Evolutionary conservation across 2,329 filamentous ascomycete species (phyloP).

Genomic region (Sclerotinia glacialis): DNA sequence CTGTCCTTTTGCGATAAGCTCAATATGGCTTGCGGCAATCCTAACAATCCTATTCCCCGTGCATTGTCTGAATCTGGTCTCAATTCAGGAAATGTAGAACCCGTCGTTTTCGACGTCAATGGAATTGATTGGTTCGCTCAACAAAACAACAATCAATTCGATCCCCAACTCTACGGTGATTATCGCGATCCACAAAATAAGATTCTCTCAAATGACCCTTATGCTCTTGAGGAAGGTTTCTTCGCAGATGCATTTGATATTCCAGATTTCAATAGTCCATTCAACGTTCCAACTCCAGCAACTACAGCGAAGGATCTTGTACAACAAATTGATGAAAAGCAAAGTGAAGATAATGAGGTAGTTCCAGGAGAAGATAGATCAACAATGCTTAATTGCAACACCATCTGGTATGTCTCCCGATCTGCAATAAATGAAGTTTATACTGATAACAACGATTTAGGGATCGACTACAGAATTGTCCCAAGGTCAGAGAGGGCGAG

Average conservation of each 20-base stretch:
- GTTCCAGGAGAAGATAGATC: slow-evolving; percentile 58
- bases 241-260: slow-evolving; percentile 72
- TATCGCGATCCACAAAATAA: slow-evolving; percentile 90
- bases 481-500: slow-evolving; percentile 83
- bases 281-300: slow-evolving; percentile 56
- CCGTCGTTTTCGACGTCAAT: slow-evolving; percentile 47
- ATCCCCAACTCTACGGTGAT: slow-evolving; percentile 85
- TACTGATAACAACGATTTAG: slow-evolving; percentile 47
- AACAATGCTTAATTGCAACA: slow-evolving; percentile 76
- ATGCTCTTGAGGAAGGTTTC: slow-evolving; percentile 46
- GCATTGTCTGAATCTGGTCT: slow-evolving; percentile 40
- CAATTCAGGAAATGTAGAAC: slow-evolving; percentile 33
- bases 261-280: slow-evolving; percentile 75
- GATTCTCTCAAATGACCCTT: slow-evolving; percentile 60
- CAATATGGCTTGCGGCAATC: slow-evolving; percentile 54
- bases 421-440: background rate
- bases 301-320: slow-evolving; percentile 66
- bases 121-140: slow-evolving; percentile 72
- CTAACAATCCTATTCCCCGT: slow-evolving; percentile 51
- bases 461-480: slow-evolving; percentile 85
- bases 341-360: slow-evolving; percentile 66
- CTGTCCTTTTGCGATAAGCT: slow-evolving; percentile 55
- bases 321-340: slow-evolving; percentile 74
- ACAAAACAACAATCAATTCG: slow-evolving; percentile 82
- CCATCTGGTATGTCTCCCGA: slow-evolving; percentile 72